Conservation (phyloP, 2,329 filamentous ascomycete species). For the Stemphylium vesicarium region DNA sequence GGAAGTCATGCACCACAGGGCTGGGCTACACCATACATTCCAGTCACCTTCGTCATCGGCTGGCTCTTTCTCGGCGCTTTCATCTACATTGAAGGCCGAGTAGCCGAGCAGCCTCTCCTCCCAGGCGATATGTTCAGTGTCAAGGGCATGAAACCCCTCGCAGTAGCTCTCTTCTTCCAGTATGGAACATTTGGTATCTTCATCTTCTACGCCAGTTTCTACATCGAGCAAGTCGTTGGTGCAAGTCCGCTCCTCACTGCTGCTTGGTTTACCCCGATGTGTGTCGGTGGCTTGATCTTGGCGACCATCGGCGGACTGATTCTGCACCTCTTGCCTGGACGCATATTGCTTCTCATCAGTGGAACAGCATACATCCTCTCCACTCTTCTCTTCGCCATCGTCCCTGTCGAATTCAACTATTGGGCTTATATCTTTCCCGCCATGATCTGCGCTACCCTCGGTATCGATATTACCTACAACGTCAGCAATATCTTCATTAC, state of each 20-base stretch:
- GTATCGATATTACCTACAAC: conserved; percentile 48
- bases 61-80: conserved; percentile 64
- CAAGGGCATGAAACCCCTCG: conserved; percentile 64
- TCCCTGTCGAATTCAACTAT: conserved; percentile 42
- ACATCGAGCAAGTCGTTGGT: conserved; percentile 42
- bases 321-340: conserved; percentile 45
- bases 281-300: conserved; percentile 44
- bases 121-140: conserved; percentile 73
- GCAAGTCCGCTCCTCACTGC: conserved; percentile 39
- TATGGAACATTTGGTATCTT: conserved; percentile 48
- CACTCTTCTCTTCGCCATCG: conserved; percentile 44
- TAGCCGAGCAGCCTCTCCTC: conserved; percentile 71
- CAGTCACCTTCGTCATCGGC: conserved; percentile 68
- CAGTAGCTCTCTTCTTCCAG: conserved; percentile 54
- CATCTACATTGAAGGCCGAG: conserved; percentile 75
- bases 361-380: conserved; percentile 40
- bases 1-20: conserved; percentile 70
- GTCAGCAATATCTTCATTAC: conserved; percentile 49
- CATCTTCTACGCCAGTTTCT: conserved; percentile 49
- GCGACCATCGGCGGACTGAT: conserved; percentile 43
- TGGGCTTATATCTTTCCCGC: conserved; percentile 50
- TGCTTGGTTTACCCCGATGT: conserved; percentile 48
- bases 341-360: conserved; percentile 40
- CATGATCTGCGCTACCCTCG: conserved; percentile 53
- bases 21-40: conserved; percentile 78